Conservation (phyloP, 257 asterid genomes). For the Striga asiatica region DNA sequence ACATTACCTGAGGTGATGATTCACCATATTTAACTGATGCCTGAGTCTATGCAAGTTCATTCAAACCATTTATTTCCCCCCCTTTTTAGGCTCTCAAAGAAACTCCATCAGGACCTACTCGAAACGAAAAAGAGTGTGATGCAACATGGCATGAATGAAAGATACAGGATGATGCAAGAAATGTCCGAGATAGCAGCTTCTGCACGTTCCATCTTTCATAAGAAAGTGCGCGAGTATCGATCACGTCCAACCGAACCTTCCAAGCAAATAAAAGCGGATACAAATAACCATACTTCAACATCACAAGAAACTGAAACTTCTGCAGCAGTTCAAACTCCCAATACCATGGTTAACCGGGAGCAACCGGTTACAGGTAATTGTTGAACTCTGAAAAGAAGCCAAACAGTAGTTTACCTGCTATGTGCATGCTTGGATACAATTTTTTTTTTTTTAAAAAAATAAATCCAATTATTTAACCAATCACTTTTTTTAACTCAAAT, state of each 20-base stretch:
- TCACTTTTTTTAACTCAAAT: too few relatives aligned
- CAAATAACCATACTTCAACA: slow-evolving; percentile 16
- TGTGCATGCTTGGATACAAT: too few relatives aligned
- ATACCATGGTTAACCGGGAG: slow-evolving; percentile 16
- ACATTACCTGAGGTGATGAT: slow-evolving; percentile 51
- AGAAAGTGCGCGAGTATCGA: slow-evolving; percentile 52
- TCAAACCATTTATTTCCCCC: slow-evolving; percentile 4
- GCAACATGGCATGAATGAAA: slow-evolving; percentile 43
- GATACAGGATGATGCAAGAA: slow-evolving; percentile 50
- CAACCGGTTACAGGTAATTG: slow-evolving; percentile 45
- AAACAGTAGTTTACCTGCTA: not conserved
- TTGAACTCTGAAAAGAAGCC: slow-evolving; percentile 3
- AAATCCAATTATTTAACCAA: too few relatives aligned
- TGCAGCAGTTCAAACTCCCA: slow-evolving; percentile 17
- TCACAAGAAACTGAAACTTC: slow-evolving; percentile 19
- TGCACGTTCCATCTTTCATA: slow-evolving; percentile 77
- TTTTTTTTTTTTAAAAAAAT: too few relatives aligned
- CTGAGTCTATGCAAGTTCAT: not conserved
- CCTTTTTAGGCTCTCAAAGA: slow-evolving; percentile 56
- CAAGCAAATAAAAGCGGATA: slow-evolving; percentile 22
- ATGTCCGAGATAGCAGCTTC: slow-evolving; percentile 53
- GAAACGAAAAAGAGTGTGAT: slow-evolving; percentile 37
- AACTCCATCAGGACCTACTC: slow-evolving; percentile 46
- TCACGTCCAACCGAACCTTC: slow-evolving; percentile 33
- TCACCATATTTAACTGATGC: not conserved